Conservation (phyloP, 2,329 filamentous ascomycete species). For the Ophiostoma sp. region DNA sequence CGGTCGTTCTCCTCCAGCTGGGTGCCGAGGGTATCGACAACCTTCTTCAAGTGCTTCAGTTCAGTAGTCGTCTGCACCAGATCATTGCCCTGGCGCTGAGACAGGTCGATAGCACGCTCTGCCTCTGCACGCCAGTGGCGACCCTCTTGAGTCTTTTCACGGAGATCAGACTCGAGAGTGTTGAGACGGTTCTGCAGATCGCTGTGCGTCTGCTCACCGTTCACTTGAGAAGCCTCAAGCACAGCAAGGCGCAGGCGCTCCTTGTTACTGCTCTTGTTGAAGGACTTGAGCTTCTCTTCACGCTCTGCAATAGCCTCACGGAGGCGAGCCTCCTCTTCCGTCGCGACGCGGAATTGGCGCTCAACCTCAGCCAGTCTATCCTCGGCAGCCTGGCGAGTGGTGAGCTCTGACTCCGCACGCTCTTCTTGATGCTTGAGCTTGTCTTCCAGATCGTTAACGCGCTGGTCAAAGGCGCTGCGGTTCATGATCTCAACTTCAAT, state of each 20-base stretch:
- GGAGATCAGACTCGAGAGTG: conserved; percentile 50
- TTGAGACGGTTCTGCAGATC: conserved; percentile 54
- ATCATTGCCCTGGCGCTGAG: conserved; percentile 47
- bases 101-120: conserved; percentile 52
- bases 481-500: conserved; percentile 59
- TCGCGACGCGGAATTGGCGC: conserved; percentile 59
- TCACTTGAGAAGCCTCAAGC: conserved; percentile 62
- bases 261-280: conserved; percentile 54
- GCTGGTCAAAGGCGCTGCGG: conserved; percentile 53
- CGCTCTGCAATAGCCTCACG: conserved; percentile 63
- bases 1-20: conserved; percentile 83
- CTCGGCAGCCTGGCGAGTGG: conserved; percentile 60
- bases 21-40: conserved; percentile 65
- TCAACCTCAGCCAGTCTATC: conserved; percentile 70
- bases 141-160: conserved; percentile 51
- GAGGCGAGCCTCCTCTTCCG: conserved; percentile 67
- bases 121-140: conserved; percentile 58
- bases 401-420: conserved; percentile 59
- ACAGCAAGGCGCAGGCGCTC: conserved; percentile 58
- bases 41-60: conserved; percentile 69
- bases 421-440: conserved; percentile 60
- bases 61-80: conserved; percentile 47
- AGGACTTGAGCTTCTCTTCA: conserved; percentile 57
- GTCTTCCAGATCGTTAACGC: conserved; percentile 64
- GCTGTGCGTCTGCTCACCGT: conserved; percentile 48